Conservation (phyloP, 228 moss, liverwort and hornwort species). For the Sphagnum magellanicum region DNA sequence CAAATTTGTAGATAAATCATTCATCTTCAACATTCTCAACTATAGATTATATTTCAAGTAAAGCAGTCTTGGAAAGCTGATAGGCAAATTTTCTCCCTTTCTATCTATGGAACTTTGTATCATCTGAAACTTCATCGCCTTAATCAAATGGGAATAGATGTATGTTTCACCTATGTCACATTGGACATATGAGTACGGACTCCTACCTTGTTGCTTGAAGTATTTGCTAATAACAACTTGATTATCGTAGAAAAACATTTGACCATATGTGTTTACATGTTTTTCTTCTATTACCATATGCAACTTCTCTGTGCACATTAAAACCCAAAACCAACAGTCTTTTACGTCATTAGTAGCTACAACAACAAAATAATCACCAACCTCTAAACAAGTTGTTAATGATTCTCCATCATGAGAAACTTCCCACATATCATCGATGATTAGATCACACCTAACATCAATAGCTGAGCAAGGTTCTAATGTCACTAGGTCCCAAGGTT, state of each 20-base stretch:
- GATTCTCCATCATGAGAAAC: too few relatives aligned
- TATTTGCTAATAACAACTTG: background rate
- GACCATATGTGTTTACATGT: too few relatives aligned
- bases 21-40: too few relatives aligned
- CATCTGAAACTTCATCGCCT: background rate
- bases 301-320: background rate
- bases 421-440: background rate
- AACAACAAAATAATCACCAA: background rate
- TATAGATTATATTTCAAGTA: too few relatives aligned
- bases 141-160: background rate
- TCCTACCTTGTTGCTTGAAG: background rate
- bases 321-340: background rate
- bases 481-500: background rate
- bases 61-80: background rate
- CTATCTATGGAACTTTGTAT: background rate
- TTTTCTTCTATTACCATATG: background rate
- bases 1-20: too few relatives aligned
- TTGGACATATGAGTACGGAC: background rate
- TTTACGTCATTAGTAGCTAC: background rate
- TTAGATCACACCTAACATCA: background rate
- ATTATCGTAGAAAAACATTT: background rate
- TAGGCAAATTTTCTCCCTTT: background rate
- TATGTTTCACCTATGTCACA: background rate
- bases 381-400: background rate
- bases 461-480: background rate